Evolutionary conservation across 176 grass and related monocot species (phyloP), one percentile per base, ranked within the genome.

Genomic region (Bromus sterilis): DNA sequence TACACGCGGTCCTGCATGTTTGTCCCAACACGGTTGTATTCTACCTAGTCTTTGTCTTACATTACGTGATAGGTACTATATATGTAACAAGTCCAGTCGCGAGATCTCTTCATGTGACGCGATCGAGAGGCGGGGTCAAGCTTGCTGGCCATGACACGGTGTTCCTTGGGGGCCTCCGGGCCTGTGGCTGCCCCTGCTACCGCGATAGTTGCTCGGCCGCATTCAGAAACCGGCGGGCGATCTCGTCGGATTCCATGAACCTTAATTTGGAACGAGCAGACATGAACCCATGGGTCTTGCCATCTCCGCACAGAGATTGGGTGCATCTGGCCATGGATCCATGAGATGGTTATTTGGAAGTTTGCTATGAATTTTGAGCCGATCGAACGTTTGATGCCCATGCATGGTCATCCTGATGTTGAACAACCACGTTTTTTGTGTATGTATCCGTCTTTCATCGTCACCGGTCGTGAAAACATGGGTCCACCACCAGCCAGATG

Each of bases 271-370:
- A 77, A 10, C 55, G 49, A 77, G 11, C 62, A 62, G 79, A 82
- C 72, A 79, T 4, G 35, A 43, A 18, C 49, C 60, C 81, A 68
- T 58, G 81, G 81, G 59, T 60, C 49, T 76, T 16, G 81, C 59
- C 2, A 88, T 84, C 75, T 84, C 15, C 59, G 68, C 9, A 59
- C 76, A 67, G 28, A 33, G 68, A 84, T 84, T 30, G 66, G 48
- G 43, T 36, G 43, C 42, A 72, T 25, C 75, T 20, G 85, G 33
- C 14, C 16, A 16, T 59, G 58, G 75, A 66, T 59, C 57, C 73
- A 20, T 37, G 61, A 82, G 34, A 26, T 29, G 26, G 65, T 42
- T 51, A 56, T 71, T 5, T 51, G 57, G 43, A 66, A 9, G 20
- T 16, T 35, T n/a, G 11, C 51, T 21, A 9, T 23, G 34, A 21